Percentiles rank a stretch among this genome's conserved stretches.
Evolutionary conservation across 768 basidiomycete species (phyloP).

Genomic region (Rhizopogon vesiculosus): DNA sequence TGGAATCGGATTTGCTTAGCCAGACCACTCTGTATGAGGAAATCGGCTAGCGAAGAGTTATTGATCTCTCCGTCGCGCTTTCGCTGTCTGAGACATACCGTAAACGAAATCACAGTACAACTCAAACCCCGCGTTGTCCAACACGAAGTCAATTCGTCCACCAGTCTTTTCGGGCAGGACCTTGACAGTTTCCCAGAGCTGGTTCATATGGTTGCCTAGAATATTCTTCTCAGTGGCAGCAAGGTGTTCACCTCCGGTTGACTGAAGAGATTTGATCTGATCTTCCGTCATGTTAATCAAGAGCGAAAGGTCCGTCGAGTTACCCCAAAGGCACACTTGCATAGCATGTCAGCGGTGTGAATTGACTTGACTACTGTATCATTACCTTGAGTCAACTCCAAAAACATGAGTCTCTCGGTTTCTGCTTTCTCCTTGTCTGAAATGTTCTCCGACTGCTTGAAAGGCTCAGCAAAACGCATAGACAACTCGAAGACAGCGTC

Average conservation of each 20-base stretch:
- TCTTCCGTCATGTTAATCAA: slow-evolving; percentile 98
- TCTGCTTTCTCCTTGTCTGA: slow-evolving; percentile 54
- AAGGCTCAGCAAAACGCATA: slow-evolving; percentile 85
- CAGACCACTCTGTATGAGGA: slow-evolving; percentile 85
- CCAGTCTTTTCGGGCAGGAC: slow-evolving; percentile 64
- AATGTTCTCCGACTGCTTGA: slow-evolving; percentile 52
- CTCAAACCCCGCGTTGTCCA: slow-evolving; percentile 85
- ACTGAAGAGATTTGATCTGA: slow-evolving; percentile 94
- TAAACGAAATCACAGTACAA: slow-evolving; percentile 86
- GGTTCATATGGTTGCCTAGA: slow-evolving; percentile 74
- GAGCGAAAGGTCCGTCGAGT: slow-evolving; percentile 92
- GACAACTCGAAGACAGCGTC: slow-evolving; percentile 95
- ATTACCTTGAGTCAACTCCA: slow-evolving; percentile 85
- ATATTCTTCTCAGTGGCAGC: slow-evolving; percentile 97
- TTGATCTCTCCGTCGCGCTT: background rate
- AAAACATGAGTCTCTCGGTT: slow-evolving; percentile 80
- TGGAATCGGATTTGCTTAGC: slow-evolving; percentile 88
- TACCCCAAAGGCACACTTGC: slow-evolving; percentile 92
- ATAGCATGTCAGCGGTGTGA: background rate
- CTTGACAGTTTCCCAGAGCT: slow-evolving; percentile 73
- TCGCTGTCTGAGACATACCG: slow-evolving; percentile 39
- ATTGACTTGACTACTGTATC: slow-evolving; percentile 11
- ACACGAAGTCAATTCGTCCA: slow-evolving; percentile 74
- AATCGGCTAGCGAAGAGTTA: slow-evolving; percentile 66
- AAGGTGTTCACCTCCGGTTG: slow-evolving; percentile 92